Percentiles rank a stretch among this genome's conserved stretches.
Conservation (phyloP, 345 rosid genomes). For the Sisymbrium irio region DNA sequence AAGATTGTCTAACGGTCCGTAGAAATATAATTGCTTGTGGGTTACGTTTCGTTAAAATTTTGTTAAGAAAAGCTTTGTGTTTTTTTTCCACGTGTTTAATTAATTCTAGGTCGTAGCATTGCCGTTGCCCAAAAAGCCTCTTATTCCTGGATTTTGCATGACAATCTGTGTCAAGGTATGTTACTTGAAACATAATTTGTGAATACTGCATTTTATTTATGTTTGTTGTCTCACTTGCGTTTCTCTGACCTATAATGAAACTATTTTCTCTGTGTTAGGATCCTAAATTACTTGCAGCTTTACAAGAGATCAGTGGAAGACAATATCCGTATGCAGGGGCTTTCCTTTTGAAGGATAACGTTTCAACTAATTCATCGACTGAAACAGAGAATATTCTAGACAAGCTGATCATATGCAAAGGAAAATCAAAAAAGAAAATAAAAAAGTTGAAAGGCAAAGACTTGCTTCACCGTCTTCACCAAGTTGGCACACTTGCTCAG, state of each 20-base stretch:
- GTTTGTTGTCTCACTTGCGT: background rate
- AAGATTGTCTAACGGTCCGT: constrained; percentile 77
- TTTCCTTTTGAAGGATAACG: constrained; percentile 85
- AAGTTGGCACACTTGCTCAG: constrained; percentile 94
- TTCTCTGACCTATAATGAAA: constrained; percentile 5
- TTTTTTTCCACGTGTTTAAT: too few species aligned
- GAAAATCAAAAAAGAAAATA: too few species aligned
- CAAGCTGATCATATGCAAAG: constrained; percentile 20
- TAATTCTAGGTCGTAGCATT: constrained; percentile 83
- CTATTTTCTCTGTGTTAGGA: constrained; percentile 47
- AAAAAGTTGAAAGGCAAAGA: constrained; percentile 65
- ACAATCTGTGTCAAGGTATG: constrained; percentile 85
- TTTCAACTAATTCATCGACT: constrained; percentile 57
- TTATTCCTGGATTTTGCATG: constrained; percentile 94
- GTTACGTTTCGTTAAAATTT: too few species aligned
- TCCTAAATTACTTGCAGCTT: constrained; percentile 78
- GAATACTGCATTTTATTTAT: background rate
- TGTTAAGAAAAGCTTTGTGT: too few species aligned
- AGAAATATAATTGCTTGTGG: background rate
- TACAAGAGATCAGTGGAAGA: constrained; percentile 56
- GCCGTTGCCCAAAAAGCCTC: constrained; percentile 78
- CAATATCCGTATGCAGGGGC: constrained; percentile 87
- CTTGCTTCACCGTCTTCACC: constrained; percentile 61
- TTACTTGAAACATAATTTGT: background rate
- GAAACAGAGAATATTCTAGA: constrained; percentile 58